These are phyloP conservation scores for Eucalyptus lansdowneana DNA, from an alignment of 345 rosid species.

Conservation along the genomic window DNA sequence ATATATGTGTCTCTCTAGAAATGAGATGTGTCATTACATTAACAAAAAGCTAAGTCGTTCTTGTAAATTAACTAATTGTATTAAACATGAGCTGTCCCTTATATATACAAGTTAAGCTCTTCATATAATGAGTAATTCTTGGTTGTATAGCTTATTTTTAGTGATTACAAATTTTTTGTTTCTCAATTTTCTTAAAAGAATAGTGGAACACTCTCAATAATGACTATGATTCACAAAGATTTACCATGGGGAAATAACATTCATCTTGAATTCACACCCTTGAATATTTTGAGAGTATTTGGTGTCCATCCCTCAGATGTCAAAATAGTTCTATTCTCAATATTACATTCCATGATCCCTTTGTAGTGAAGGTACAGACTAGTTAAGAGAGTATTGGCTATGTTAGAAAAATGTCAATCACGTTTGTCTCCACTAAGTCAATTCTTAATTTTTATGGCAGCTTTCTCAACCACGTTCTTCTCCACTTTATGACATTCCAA, in stretches of 20 bases:
- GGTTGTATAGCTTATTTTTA: background rate
- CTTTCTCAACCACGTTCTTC: background rate
- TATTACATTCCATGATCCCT: background rate
- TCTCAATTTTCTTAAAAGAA: background rate
- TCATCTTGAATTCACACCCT: background rate
- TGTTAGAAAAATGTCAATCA: background rate
- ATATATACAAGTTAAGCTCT: background rate
- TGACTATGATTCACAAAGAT: background rate
- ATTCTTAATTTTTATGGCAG: background rate
- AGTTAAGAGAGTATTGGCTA: background rate
- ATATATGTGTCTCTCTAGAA: no score
- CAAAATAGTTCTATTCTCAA: background rate
- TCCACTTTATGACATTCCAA: background rate
- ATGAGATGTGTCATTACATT: rapidly evolving
- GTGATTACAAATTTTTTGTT: background rate
- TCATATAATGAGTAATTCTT: background rate
- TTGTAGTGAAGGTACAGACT: background rate
- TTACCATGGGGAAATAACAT: background rate
- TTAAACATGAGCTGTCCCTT: background rate
- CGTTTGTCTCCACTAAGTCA: background rate
- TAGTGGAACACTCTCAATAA: background rate
- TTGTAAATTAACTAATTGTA: background rate
- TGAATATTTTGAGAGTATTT: background rate
- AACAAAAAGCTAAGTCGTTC: background rate
- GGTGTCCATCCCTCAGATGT: background rate